A percentile compares a stretch with the other conserved stretches of the same genome.
Evolutionary conservation across 441 rosid species (phyloP).

Genomic region (Omphalea diandra): DNA sequence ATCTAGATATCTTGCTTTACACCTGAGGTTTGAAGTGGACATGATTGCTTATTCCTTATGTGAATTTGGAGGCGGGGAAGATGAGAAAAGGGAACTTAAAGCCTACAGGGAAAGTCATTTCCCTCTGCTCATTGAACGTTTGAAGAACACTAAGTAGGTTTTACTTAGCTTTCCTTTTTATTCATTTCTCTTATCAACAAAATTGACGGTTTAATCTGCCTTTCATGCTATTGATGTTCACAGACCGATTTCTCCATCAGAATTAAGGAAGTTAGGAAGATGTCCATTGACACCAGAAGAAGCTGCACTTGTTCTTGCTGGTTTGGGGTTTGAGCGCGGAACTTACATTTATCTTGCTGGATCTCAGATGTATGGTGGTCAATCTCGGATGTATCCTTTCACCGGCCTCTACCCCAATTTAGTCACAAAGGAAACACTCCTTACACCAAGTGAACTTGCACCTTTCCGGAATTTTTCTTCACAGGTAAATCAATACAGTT

Average conservation of each 20-base stretch:
- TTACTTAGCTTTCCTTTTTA: not conserved
- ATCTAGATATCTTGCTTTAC: constrained; percentile 73
- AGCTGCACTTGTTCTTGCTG: constrained; percentile 80
- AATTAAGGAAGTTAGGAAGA: constrained; percentile 74
- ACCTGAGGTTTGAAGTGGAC: constrained; percentile 90
- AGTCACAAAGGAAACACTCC: constrained; percentile 85
- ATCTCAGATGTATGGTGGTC: constrained; percentile 67
- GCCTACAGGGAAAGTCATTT: constrained; percentile 82
- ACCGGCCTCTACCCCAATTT: constrained; percentile 77
- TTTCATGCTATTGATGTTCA: constrained; percentile 17
- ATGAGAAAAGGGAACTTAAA: constrained; percentile 73
- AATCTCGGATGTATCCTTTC: constrained; percentile 68
- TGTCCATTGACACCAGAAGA: constrained; percentile 98
- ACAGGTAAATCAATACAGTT: constrained; percentile 40
- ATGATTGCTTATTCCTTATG: constrained; percentile 95
- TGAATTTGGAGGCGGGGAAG: constrained; percentile 84
- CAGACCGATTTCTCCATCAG: constrained; percentile 54
- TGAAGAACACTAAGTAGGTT: not conserved
- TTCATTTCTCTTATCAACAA: not conserved
- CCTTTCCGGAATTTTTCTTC: constrained; percentile 90
- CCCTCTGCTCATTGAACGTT: constrained; percentile 48
- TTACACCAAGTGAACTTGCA: constrained; percentile 65
- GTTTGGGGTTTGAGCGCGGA: constrained; percentile 64
- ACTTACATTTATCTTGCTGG: constrained; percentile 86
- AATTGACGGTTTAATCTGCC: not conserved